Conservation (phyloP, 805 yeast species). For the Starmerella apicola region DNA sequence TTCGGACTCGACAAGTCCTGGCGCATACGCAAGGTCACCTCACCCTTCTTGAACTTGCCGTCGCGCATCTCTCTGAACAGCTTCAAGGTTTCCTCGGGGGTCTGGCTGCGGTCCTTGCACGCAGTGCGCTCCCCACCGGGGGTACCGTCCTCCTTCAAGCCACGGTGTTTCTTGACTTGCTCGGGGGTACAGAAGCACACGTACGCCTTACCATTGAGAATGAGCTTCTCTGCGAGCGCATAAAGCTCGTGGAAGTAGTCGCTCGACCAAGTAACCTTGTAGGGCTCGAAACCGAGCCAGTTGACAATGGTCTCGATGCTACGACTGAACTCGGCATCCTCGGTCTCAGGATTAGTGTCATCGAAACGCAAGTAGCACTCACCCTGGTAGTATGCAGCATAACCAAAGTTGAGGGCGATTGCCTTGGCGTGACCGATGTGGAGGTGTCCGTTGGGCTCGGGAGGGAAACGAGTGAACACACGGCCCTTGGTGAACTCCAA, state of each 20-base stretch:
- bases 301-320: constrained; percentile 72
- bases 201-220: constrained; percentile 61
- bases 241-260: constrained; percentile 88
- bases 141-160: constrained; percentile 81
- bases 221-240: constrained; percentile 73
- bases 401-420: constrained; percentile 96
- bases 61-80: constrained; percentile 88
- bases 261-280: constrained; percentile 89
- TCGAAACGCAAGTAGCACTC: constrained; percentile 86
- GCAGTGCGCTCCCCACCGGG: constrained; percentile 86
- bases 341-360: constrained; percentile 98
- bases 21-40: constrained; percentile 93
- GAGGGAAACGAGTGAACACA: constrained; percentile 93
- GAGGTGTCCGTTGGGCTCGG: constrained; percentile 95
- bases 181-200: constrained; percentile 91
- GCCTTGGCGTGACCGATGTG: constrained; percentile 98
- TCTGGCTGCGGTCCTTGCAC: constrained; percentile 60
- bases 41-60: constrained; percentile 78
- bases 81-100: constrained; percentile 58
- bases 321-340: constrained; percentile 79
- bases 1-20: constrained; percentile 81
- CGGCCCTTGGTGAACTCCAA: constrained; percentile 63
- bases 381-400: constrained; percentile 76
- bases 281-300: constrained; percentile 93
- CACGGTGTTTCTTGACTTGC: constrained; percentile 80